Conservation (phyloP, 1,139 yeast genomes). For the Geotrichum restrictum region DNA sequence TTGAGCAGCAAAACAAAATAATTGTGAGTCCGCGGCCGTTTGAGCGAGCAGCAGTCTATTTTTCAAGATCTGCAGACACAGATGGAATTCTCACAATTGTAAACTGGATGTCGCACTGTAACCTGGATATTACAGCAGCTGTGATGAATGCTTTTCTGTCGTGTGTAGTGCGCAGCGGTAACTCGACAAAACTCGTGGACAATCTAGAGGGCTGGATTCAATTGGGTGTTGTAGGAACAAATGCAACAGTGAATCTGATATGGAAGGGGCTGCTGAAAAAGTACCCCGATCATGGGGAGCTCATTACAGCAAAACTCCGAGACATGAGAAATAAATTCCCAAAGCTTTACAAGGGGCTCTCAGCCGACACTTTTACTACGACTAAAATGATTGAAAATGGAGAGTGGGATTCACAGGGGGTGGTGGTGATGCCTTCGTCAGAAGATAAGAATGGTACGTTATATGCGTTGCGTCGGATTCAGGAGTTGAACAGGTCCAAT, state of each 20-base stretch:
- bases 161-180: slow-evolving; percentile 7
- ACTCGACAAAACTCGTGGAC: slow-evolving; percentile 8
- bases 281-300: slow-evolving; percentile 12
- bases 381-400: background rate
- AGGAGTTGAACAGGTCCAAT: slow-evolving; percentile 3
- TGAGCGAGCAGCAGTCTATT: slow-evolving; percentile 17
- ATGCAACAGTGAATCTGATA: slow-evolving; percentile 18
- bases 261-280: slow-evolving; percentile 17
- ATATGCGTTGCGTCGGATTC: slow-evolving; percentile 15
- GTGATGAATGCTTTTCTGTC: slow-evolving; percentile 18
- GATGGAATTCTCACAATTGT: slow-evolving; percentile 14
- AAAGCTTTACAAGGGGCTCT: slow-evolving; percentile 5
- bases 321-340: slow-evolving; percentile 12
- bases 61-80: slow-evolving; percentile 7
- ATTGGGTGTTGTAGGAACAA: slow-evolving; percentile 15
- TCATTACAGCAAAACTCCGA: slow-evolving; percentile 2
- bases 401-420: background rate
- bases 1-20: slow-evolving; percentile 14
- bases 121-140: slow-evolving; percentile 5
- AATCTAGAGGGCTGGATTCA: slow-evolving; percentile 17
- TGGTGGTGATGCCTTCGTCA: slow-evolving; percentile 10
- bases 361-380: slow-evolving; percentile 9
- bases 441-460: slow-evolving; percentile 3
- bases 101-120: slow-evolving; percentile 10
- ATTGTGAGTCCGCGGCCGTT: slow-evolving; percentile 12